Percentiles rank a stretch among this genome's conserved stretches.
These are phyloP conservation scores for Sporothrix dimorphospora DNA, from an alignment of 2,329 filamentous ascomycete species.

Conservation along the genomic window DNA sequence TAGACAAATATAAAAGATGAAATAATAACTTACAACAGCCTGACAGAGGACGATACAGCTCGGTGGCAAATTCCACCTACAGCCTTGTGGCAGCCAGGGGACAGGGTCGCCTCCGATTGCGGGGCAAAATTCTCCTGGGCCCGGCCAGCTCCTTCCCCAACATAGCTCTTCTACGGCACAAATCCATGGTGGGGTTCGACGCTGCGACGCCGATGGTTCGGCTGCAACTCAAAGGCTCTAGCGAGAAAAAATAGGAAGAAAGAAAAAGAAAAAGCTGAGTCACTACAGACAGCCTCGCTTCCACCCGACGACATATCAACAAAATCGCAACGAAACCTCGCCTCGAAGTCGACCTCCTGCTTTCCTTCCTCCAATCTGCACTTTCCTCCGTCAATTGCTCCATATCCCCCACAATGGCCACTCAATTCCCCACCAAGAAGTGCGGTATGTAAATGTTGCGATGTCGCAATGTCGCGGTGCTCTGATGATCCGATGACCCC, in stretches of 20 bases:
- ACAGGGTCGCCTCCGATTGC: conserved; percentile 19
- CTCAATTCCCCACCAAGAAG: conserved; percentile 35
- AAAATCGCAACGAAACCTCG: neutral
- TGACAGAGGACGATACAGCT: neutral
- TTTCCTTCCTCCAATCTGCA: neutral
- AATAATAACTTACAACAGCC: neutral
- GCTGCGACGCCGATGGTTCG: conserved; percentile 1
- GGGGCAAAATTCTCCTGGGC: conserved; percentile 21
- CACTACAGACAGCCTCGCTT: conserved; percentile 1
- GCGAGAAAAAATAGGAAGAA: neutral
- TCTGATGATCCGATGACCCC: neutral
- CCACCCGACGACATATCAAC: neutral
- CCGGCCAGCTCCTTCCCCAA: conserved; percentile 10
- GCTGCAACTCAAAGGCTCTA: conserved; percentile 7
- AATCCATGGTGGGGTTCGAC: conserved; percentile 5
- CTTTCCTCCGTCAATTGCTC: neutral
- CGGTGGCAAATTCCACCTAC: neutral
- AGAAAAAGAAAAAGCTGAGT: neutral
- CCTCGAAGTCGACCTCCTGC: neutral
- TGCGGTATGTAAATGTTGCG: conserved; percentile 34
- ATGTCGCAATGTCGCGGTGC: neutral
- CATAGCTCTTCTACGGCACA: conserved; percentile 2
- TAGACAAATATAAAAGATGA: neutral
- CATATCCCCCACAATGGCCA: conserved; percentile 27
- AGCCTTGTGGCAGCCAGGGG: neutral